A percentile compares a stretch with the other conserved stretches of the same genome.
Evolutionary conservation across 106 monocot species (phyloP).

Genomic region (Acanthochlamys bracteata): DNA sequence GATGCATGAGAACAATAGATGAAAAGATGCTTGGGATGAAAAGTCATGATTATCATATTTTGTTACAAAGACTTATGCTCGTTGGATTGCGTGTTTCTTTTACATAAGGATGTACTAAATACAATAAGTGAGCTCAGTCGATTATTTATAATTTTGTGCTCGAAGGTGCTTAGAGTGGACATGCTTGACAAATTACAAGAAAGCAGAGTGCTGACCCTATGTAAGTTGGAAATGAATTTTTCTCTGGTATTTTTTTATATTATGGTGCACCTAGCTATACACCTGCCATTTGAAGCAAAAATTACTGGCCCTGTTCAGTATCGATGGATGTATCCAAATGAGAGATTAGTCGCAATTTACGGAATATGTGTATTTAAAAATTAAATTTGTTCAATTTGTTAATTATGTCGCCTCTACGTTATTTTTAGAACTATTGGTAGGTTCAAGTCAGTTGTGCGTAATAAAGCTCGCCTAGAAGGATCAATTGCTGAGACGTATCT

Average conservation of each 20-base stretch:
- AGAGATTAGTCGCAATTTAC: slow-evolving; percentile 15
- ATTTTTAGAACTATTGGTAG: no score
- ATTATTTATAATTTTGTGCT: slow-evolving; percentile 1
- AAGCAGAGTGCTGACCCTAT: not conserved
- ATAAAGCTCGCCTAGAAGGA: not conserved
- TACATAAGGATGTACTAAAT: not conserved
- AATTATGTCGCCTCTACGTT: no score
- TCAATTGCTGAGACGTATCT: not conserved
- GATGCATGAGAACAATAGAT: not conserved
- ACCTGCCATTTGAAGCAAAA: slow-evolving; percentile 4
- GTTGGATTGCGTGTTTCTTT: not conserved
- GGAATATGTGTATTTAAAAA: no score
- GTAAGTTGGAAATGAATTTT: slow-evolving; percentile 1
- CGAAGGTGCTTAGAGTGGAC: no score
- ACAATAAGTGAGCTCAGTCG: not conserved
- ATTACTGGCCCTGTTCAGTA: slow-evolving; percentile 8
- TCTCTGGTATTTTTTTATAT: slow-evolving; percentile 11
- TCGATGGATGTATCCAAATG: slow-evolving; percentile 12
- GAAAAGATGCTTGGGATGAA: not conserved
- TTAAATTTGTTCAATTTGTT: no score
- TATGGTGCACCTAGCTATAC: slow-evolving; percentile 12
- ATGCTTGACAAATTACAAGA: no score
- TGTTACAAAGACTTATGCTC: not conserved
- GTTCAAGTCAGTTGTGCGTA: not conserved
- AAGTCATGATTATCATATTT: slow-evolving; percentile 1